Conservation (phyloP, 345 rosid genomes). For the Durio zibethinus region DNA sequence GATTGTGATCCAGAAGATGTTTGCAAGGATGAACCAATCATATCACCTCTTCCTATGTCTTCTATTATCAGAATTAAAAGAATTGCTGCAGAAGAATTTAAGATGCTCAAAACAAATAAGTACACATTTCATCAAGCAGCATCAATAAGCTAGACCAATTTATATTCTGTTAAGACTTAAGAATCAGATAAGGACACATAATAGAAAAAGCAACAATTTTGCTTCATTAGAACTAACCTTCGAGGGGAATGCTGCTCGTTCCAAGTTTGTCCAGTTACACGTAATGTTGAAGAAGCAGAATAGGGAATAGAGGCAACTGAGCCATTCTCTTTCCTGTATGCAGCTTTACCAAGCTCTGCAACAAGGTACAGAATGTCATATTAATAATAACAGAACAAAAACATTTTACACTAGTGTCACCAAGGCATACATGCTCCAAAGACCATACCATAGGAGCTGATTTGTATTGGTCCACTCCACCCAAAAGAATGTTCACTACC, state of each 20-base stretch:
- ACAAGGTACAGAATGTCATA: constrained; percentile 19
- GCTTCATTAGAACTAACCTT: constrained; percentile 28
- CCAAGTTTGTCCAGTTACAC: constrained; percentile 18
- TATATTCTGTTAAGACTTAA: background rate
- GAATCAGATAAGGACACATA: background rate
- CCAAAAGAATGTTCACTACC: constrained; percentile 27
- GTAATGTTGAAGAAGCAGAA: constrained; percentile 20
- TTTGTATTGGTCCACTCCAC: constrained; percentile 12
- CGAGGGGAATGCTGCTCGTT: constrained; percentile 27
- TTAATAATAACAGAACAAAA: constrained; percentile 19
- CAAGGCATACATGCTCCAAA: constrained; percentile 15
- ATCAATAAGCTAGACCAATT: background rate
- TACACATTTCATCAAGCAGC: constrained; percentile 7
- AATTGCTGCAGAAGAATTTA: constrained; percentile 24
- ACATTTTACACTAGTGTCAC: constrained; percentile 11
- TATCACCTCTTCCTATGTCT: constrained; percentile 29
- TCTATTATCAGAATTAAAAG: constrained; percentile 31
- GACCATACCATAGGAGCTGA: constrained; percentile 32
- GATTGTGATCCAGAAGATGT: constrained; percentile 23
- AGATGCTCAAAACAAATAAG: constrained; percentile 5
- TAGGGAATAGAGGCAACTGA: constrained; percentile 19
- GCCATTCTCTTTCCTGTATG: constrained; percentile 33
- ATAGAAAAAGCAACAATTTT: background rate
- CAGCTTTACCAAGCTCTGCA: constrained; percentile 38
- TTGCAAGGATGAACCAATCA: constrained; percentile 23